phyloP scores from a whole-genome alignment of 306 rosid genomes.

The Castanea sativa region DNA sequence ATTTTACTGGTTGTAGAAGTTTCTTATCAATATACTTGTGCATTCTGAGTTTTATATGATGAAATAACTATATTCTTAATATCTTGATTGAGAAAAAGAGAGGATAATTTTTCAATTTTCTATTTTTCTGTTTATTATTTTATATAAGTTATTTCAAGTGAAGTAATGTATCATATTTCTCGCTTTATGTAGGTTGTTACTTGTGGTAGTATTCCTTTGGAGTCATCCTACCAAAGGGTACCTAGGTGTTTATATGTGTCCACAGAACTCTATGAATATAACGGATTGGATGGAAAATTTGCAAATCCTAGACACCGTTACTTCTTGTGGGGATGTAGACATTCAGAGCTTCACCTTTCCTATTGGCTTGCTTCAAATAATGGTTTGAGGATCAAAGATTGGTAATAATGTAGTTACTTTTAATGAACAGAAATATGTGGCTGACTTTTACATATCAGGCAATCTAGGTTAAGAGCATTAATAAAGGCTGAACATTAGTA shows the following conservation, averaged over 20 bases:
- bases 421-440: conserved; percentile 69
- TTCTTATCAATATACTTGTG: neutral
- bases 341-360: conserved; percentile 68
- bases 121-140: neutral
- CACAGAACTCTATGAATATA: conserved; percentile 76
- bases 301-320: conserved; percentile 72
- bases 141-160: neutral
- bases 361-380: conserved; percentile 12
- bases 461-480: conserved; percentile 90
- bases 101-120: neutral
- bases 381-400: neutral
- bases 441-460: conserved; percentile 92
- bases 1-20: neutral
- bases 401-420: conserved; percentile 19
- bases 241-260: conserved; percentile 87
- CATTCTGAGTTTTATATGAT: neutral
- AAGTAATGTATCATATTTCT: neutral
- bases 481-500: conserved; percentile 95
- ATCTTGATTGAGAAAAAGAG: neutral
- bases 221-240: conserved; percentile 85
- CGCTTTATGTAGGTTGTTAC: conserved; percentile 79
- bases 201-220: conserved; percentile 97
- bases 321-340: conserved; percentile 78
- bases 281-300: conserved; percentile 77
- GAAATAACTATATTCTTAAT: conserved; percentile 1